Evolutionary conservation across 257 asterid species (phyloP).

Genomic region (Nyctanthes arbortristis): DNA sequence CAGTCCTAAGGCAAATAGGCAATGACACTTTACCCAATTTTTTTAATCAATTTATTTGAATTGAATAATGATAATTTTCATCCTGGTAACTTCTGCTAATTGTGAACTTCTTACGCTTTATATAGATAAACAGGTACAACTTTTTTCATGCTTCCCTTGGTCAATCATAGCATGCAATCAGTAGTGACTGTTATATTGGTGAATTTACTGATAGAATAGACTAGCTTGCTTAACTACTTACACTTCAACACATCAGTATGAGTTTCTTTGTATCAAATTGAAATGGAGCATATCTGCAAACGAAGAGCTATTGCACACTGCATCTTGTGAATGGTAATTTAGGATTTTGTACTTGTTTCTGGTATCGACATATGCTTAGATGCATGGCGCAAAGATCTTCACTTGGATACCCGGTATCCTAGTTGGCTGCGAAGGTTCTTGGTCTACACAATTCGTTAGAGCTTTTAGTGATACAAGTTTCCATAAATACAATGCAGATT

Average conservation of each 20-base stretch:
- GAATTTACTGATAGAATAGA: slow-evolving; percentile 9
- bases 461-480: slow-evolving; percentile 10
- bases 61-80: background rate
- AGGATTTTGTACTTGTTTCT: background rate
- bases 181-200: slow-evolving; percentile 4
- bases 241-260: background rate
- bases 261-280: background rate
- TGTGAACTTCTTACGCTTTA: too few species aligned
- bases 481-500: slow-evolving; percentile 52
- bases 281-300: background rate
- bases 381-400: background rate
- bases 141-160: slow-evolving; percentile 5
- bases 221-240: background rate
- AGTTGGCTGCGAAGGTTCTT: background rate
- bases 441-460: background rate
- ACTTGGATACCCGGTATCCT: background rate
- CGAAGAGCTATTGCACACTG: background rate
- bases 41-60: background rate
- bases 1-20: background rate
- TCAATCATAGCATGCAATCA: slow-evolving; percentile 15
- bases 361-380: background rate
- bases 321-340: background rate
- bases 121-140: too few species aligned
- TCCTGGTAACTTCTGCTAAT: slow-evolving; percentile 11
- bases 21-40: background rate